Conservation (phyloP, 805 yeast species). For the Candida suzukii region DNA sequence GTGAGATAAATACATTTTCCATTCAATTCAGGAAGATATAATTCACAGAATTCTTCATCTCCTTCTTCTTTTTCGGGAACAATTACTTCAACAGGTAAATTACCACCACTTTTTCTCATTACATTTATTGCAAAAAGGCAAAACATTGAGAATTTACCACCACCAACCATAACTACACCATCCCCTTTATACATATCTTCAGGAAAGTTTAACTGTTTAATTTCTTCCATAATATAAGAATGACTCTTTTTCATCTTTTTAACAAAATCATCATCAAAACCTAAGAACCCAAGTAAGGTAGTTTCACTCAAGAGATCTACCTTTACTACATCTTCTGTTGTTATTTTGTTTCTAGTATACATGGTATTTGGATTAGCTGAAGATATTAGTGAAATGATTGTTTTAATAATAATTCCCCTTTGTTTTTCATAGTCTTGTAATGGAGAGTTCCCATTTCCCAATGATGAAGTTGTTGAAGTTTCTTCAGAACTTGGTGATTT, state of each 20-base stretch:
- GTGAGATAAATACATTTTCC: conserved; percentile 35
- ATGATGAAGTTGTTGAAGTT: background rate
- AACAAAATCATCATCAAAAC: conserved; percentile 35
- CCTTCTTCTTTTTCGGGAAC: conserved; percentile 30
- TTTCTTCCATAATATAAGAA: conserved; percentile 26
- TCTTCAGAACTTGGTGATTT: background rate
- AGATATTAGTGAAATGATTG: conserved; percentile 13
- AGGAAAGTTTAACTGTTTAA: conserved; percentile 28
- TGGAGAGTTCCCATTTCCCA: background rate
- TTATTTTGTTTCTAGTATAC: conserved; percentile 6
- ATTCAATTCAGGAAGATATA: conserved; percentile 29
- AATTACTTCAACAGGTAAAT: conserved; percentile 37
- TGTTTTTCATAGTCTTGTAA: background rate
- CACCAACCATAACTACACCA: conserved; percentile 58
- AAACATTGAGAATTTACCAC: conserved; percentile 49
- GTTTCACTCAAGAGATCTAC: conserved; percentile 8
- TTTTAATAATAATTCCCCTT: conserved; percentile 12
- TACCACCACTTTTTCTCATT: conserved; percentile 43
- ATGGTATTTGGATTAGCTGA: conserved; percentile 8
- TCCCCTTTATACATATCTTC: conserved; percentile 36
- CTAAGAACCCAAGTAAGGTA: conserved; percentile 21
- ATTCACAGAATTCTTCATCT: conserved; percentile 32
- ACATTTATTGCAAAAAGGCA: conserved; percentile 39
- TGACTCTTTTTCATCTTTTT: conserved; percentile 38
- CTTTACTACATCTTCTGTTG: conserved; percentile 9